Conservation (phyloP, 169 alveolate genomes). For the Cryptosporidium viatorum region DNA sequence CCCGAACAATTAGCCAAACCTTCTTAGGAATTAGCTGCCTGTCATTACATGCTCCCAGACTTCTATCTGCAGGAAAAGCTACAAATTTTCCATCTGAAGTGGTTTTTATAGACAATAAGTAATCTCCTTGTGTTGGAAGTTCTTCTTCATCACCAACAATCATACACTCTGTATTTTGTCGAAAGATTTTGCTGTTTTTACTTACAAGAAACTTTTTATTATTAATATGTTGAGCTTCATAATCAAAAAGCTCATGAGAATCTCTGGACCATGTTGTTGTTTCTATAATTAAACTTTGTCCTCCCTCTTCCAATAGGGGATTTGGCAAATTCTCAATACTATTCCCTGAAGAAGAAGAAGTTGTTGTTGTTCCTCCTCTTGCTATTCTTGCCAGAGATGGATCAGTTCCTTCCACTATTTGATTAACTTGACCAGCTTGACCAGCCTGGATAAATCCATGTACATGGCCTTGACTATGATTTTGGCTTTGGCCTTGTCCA, state of each 20-base stretch:
- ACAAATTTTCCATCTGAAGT: slow-evolving; percentile 66
- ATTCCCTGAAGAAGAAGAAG: slow-evolving; percentile 68
- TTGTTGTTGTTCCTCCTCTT: slow-evolving; percentile 58
- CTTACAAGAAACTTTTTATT: slow-evolving; percentile 79
- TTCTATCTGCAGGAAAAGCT: slow-evolving; percentile 75
- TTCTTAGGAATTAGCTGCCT: slow-evolving; percentile 84
- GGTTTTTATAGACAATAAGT: slow-evolving; percentile 53
- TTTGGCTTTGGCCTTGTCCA: background rate
- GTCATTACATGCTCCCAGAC: slow-evolving; percentile 36
- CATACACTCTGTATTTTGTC: slow-evolving; percentile 65
- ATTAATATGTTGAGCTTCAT: slow-evolving; percentile 90
- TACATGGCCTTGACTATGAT: background rate
- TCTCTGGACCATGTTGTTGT: slow-evolving; percentile 95
- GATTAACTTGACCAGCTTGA: background rate
- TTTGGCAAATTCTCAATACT: slow-evolving; percentile 42
- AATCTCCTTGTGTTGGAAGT: slow-evolving; percentile 67
- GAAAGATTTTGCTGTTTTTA: slow-evolving; percentile 53
- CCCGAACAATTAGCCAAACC: slow-evolving; percentile 91
- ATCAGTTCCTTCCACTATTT: slow-evolving; percentile 4
- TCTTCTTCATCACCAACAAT: slow-evolving; percentile 70
- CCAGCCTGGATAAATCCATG: slow-evolving; percentile 6
- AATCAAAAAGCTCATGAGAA: slow-evolving; percentile 94
- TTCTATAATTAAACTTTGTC: slow-evolving; percentile 72
- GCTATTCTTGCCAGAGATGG: slow-evolving; percentile 9
- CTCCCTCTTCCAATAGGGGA: slow-evolving; percentile 1